These are phyloP conservation scores for Penicillium arizonense DNA, from an alignment of 495 filamentous ascomycete species.

Conservation along the genomic window DNA sequence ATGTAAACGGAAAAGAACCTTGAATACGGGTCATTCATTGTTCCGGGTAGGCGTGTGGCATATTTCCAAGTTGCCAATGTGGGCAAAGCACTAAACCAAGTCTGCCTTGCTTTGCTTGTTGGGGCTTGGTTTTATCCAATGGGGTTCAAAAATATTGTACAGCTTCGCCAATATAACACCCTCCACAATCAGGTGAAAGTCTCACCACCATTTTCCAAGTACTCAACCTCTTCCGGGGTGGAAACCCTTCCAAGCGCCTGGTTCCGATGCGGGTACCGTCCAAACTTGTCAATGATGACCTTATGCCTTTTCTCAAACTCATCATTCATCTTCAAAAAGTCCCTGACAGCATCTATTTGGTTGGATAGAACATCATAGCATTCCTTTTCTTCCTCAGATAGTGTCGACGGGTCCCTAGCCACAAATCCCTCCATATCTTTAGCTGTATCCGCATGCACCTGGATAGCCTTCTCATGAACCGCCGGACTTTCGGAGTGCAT, in stretches of 20 bases:
- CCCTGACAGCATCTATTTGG: conserved; percentile 10
- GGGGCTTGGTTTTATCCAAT: too few species aligned
- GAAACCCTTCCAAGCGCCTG: conserved; percentile 16
- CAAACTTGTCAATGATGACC: conserved; percentile 28
- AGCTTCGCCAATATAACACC: too few species aligned
- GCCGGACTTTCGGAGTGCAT: conserved; percentile 32
- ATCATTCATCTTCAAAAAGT: conserved; percentile 5
- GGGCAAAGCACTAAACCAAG: too few species aligned
- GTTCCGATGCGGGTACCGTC: conserved; percentile 29
- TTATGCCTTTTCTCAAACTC: conserved; percentile 28
- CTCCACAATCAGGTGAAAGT: conserved; percentile 7
- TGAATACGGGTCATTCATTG: too few species aligned
- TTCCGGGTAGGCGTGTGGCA: too few species aligned
- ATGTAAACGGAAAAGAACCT: too few species aligned
- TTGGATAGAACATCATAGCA: conserved; percentile 12
- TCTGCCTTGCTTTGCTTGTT: too few species aligned
- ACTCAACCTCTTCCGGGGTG: conserved; percentile 22
- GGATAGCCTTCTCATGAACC: conserved; percentile 23
- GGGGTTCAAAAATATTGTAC: too few species aligned
- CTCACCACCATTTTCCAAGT: conserved; percentile 26
- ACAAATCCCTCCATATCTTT: conserved; percentile 18
- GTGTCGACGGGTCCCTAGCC: conserved; percentile 1
- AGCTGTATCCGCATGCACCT: conserved; percentile 19
- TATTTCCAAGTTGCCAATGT: too few species aligned
- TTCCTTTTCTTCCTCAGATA: conserved; percentile 17